Evolutionary conservation across 2,329 filamentous ascomycete genomes (phyloP).

Genomic region (Aspergillus arachidicola): DNA sequence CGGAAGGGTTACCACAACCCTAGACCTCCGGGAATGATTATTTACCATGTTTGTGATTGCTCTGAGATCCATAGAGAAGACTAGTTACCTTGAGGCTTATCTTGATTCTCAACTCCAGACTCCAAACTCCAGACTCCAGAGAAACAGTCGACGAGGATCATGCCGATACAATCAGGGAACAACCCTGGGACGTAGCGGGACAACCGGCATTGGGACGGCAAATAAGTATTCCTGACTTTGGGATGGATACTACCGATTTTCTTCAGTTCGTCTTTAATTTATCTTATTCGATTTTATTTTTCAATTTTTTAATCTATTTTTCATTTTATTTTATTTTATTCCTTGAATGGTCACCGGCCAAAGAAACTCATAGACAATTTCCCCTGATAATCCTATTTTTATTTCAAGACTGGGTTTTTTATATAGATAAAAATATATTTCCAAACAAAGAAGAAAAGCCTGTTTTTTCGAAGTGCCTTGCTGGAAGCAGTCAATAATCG

Average conservation of each 20-base stretch:
- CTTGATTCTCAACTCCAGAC: neutral
- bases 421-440: neutral
- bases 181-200: constrained; percentile 16
- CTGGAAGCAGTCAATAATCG: constrained; percentile 4
- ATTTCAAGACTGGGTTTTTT: neutral
- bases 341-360: neutral
- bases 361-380: neutral
- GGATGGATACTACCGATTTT: neutral
- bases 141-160: constrained; percentile 7
- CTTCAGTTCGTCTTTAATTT: neutral
- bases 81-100: neutral
- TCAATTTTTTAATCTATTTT: neutral
- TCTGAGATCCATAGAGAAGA: neutral
- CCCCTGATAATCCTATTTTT: neutral
- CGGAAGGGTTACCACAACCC: neutral
- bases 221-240: constrained; percentile 5
- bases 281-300: neutral
- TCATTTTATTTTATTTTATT: neutral
- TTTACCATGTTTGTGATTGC: constrained; percentile 8
- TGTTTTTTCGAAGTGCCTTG: constrained; percentile 1
- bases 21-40: neutral
- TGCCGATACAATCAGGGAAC: constrained; percentile 9
- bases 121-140: neutral
- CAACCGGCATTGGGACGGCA: constrained; percentile 17
- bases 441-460: neutral